phyloP scores from a whole-genome alignment of 148 eudicot species.

The Fallopia convolvulus region DNA sequence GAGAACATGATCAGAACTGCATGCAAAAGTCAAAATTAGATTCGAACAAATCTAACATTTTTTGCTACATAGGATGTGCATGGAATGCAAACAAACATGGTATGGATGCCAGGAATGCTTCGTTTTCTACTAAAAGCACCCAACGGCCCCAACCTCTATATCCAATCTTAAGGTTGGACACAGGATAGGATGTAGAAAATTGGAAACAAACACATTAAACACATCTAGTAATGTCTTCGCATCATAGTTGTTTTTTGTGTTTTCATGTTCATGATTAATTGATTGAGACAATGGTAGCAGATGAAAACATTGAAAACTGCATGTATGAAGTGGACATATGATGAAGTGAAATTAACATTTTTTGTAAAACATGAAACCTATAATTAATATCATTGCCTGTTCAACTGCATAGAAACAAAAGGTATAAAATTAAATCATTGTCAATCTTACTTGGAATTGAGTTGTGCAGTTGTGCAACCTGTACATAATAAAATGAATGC shows the following conservation, averaged over 20 bases:
- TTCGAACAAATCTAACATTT: too few species aligned
- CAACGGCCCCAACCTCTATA: not conserved
- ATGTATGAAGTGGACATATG: not conserved
- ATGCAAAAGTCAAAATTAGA: not conserved
- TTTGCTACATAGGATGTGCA: too few species aligned
- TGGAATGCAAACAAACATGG: not conserved
- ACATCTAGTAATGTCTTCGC: not conserved
- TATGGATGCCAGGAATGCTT: not conserved
- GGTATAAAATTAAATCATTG: not conserved
- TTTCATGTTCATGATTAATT: not conserved
- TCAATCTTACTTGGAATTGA: slow-evolving; percentile 71
- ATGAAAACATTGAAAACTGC: not conserved
- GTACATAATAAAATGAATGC: slow-evolving; percentile 89
- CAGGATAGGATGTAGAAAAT: not conserved
- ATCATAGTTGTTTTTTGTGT: not conserved
- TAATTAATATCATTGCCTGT: not conserved
- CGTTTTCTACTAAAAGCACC: not conserved
- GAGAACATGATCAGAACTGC: slow-evolving; percentile 92
- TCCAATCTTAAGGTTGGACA: not conserved
- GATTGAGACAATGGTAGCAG: not conserved
- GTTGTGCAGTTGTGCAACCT: slow-evolving; percentile 98
- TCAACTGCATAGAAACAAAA: not conserved
- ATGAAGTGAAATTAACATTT: not conserved
- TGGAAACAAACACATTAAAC: not conserved
- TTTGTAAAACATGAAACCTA: not conserved